Conservation (phyloP, 257 asterid genomes). For the Nicotiana otophora region DNA sequence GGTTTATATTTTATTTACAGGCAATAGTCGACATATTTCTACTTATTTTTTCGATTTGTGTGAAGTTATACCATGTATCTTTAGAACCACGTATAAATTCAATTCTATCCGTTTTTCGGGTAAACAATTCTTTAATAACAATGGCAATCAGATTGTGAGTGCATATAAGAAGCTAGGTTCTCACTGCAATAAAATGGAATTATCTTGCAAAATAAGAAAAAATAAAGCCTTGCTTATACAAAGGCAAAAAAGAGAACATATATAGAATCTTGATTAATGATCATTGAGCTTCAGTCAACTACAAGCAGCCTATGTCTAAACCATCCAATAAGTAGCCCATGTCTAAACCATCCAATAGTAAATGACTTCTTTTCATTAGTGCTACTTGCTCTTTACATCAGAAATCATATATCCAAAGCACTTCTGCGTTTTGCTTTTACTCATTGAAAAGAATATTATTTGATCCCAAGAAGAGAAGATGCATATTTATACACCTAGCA, state of each 20-base stretch:
- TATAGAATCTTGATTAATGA: conserved; percentile 15
- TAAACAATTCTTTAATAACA: too few relatives aligned
- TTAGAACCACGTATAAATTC: too few relatives aligned
- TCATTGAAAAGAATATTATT: neutral
- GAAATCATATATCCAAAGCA: neutral
- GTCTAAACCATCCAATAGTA: conserved; percentile 21
- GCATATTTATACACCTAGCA: too few relatives aligned
- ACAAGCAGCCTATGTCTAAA: conserved; percentile 17
- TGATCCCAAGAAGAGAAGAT: neutral
- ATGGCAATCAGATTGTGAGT: too few relatives aligned
- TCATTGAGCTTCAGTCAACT: conserved; percentile 27
- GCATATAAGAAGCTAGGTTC: too few relatives aligned
- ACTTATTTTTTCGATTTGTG: too few relatives aligned
- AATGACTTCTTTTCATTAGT: conserved; percentile 18
- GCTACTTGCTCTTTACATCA: conserved; percentile 2
- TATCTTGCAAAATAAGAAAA: conserved; percentile 6
- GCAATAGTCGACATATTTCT: too few relatives aligned
- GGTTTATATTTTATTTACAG: too few relatives aligned
- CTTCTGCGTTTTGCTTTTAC: neutral
- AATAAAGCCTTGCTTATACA: conserved; percentile 20
- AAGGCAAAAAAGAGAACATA: conserved; percentile 16
- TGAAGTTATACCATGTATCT: too few relatives aligned
- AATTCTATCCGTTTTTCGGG: too few relatives aligned
- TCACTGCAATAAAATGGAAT: too few relatives aligned
- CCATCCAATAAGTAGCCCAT: conserved; percentile 17